Evolutionary conservation across 768 basidiomycete genomes (phyloP).

Genomic region (Cyclocybe aegerita): DNA sequence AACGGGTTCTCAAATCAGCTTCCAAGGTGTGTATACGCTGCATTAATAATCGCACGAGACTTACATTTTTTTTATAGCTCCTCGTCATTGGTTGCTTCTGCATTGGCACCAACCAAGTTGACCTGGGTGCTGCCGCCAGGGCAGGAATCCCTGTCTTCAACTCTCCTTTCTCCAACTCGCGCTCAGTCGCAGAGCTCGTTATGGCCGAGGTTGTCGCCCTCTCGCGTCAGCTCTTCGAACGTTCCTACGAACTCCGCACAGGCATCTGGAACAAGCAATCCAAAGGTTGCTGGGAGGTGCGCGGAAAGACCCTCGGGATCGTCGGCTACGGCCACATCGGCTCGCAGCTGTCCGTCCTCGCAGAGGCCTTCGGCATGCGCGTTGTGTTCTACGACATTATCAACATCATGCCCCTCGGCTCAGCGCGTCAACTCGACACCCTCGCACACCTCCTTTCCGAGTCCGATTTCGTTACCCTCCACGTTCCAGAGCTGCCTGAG

Average conservation of each 20-base stretch:
- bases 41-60: neutral
- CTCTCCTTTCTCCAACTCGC: slow-evolving; percentile 98
- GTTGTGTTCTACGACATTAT: slow-evolving; percentile 95
- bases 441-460: slow-evolving; percentile 70
- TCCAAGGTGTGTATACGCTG: slow-evolving; percentile 57
- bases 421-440: slow-evolving; percentile 85
- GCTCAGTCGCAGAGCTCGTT: slow-evolving; percentile 98
- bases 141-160: slow-evolving; percentile 98
- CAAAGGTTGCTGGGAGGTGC: slow-evolving; percentile 96
- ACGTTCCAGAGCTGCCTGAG: slow-evolving; percentile 95
- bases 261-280: slow-evolving; percentile 99
- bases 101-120: slow-evolving; percentile 98
- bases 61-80: slow-evolving; percentile 50
- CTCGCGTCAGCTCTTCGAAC: slow-evolving; percentile 91
- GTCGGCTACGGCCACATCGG: slow-evolving; percentile 99
- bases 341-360: slow-evolving; percentile 92
- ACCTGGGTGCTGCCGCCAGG: slow-evolving; percentile 76
- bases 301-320: slow-evolving; percentile 97
- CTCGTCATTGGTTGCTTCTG: slow-evolving; percentile 98
- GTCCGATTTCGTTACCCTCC: slow-evolving; percentile 93
- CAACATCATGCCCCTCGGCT: slow-evolving; percentile 97
- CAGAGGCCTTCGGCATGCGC: slow-evolving; percentile 93
- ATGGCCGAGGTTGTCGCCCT: slow-evolving; percentile 91
- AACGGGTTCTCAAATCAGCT: slow-evolving; percentile 83
- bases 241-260: slow-evolving; percentile 80